Conservation (phyloP, 331 rosid species). For the Phaseolus coccineus region DNA sequence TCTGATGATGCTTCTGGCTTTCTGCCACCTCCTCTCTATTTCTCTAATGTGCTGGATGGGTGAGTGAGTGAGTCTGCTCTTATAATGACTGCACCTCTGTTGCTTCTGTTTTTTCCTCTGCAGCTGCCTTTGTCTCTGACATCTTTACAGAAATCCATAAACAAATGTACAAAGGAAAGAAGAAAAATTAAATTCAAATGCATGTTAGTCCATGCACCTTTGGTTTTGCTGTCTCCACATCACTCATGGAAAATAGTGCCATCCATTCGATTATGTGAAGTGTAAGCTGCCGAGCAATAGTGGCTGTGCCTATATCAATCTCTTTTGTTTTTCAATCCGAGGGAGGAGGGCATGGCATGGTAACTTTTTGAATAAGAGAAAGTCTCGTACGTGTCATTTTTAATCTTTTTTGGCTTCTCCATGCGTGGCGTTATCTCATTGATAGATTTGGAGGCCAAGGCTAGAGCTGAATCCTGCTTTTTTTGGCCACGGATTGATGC, state of each 20-base stretch:
- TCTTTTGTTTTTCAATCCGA: constrained; percentile 39
- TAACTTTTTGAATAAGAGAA: constrained; percentile 42
- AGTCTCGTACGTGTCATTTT: constrained; percentile 48
- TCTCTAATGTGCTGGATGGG: constrained; percentile 52
- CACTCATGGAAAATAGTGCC: constrained; percentile 68
- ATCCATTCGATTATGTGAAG: constrained; percentile 49
- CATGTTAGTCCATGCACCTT: constrained; percentile 59
- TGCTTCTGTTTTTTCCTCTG: constrained; percentile 65
- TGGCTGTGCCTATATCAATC: constrained; percentile 37
- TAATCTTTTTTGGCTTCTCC: constrained; percentile 46
- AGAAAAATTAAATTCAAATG: constrained; percentile 45
- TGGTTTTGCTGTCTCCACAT: constrained; percentile 63
- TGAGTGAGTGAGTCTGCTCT: constrained; percentile 65
- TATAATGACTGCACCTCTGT: constrained; percentile 89
- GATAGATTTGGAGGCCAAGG: constrained; percentile 51
- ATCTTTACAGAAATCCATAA: constrained; percentile 66
- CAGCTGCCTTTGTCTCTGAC: constrained; percentile 78
- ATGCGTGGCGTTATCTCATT: constrained; percentile 54
- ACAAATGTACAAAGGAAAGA: constrained; percentile 48
- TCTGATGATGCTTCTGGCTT: constrained; percentile 62
- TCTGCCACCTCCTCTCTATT: constrained; percentile 53
- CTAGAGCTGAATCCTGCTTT: constrained; percentile 44
- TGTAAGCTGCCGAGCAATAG: constrained; percentile 51
- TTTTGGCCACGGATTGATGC: constrained; percentile 49
- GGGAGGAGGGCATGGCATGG: constrained; percentile 18